Evolutionary conservation across 805 yeast species (phyloP), one percentile per base, ranked within the genome.

Genomic region (Yarrowia keelungensis): DNA sequence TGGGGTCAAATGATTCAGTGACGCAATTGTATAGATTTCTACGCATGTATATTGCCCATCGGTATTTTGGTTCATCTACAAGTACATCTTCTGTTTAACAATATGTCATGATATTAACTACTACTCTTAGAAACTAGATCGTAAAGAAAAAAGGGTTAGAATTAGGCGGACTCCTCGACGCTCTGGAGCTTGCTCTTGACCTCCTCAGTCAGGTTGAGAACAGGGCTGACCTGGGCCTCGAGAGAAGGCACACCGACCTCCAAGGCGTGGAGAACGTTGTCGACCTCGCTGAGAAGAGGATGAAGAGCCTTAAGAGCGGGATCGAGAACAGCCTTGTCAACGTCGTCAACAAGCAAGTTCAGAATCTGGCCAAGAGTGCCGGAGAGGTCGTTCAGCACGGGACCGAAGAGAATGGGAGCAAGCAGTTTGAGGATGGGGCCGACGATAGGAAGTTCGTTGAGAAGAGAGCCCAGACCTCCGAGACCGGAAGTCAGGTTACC

Each of bases 261-360:
- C n/a, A 59, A 51, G 10, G 65, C 35, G 32, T 26, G 26, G 38
- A 45, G 42, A 14, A 45, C 11, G 8, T 11, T 7, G 35, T 59
- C 43, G 8, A 59, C 16, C 15, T 42, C 35, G 10, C 14, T 35
- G 11, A 59, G 42, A 19, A 59, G 65, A 35, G 51, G 41, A 35
- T 35, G 35, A 26, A 59, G 65, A 5, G 26, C 35, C 12, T 5
- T 9, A 5, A 59, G 65, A 5, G 14, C 35, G 32, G 65, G 65
- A 14, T 19, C 8, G 14, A 59, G 43, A 3, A 45, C 9, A 12
- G 65, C 65, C 65, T 45, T 43, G 65, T 59, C 65, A 26, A 59
- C 65, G 22, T 59, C 51, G 42, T 59, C 65, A 32, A 59, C 65
- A 5, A 59, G 65, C 32, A 59, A 42, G 35, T 16, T 43, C 39